These are phyloP conservation scores for Tricholoma matsutake DNA, from an alignment of 768 basidiomycete species.

Conservation along the genomic window DNA sequence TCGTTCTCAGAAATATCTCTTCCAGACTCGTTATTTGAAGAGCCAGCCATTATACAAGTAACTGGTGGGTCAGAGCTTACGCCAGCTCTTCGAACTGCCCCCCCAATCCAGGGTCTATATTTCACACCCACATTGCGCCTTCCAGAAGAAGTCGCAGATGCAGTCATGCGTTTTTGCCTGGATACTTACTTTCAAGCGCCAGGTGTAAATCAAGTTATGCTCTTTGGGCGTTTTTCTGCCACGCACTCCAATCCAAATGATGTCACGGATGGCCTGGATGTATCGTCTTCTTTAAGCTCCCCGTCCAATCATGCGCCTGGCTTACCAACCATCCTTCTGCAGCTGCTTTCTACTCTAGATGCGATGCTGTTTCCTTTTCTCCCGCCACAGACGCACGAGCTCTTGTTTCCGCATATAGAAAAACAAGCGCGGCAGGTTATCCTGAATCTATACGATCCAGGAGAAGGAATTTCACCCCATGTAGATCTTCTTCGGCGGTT, in stretches of 20 bases:
- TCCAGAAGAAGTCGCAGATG: conserved; percentile 48
- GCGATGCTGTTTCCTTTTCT: conserved; percentile 47
- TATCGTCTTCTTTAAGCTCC: conserved; percentile 1
- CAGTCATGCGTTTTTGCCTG: conserved; percentile 50
- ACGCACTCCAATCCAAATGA: conserved; percentile 8
- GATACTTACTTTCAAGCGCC: conserved; percentile 49
- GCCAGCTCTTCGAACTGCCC: conserved; percentile 35
- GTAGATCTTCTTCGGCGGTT: conserved; percentile 83
- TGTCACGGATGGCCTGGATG: conserved; percentile 6
- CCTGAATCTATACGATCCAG: conserved; percentile 84
- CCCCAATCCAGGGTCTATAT: conserved; percentile 65
- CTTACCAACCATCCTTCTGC: conserved; percentile 53
- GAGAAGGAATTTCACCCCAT: conserved; percentile 87
- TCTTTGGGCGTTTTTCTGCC: conserved; percentile 57
- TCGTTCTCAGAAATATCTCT: conserved; percentile 17
- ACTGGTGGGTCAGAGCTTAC: not conserved
- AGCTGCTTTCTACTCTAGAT: conserved; percentile 52
- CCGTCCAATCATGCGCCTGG: conserved; percentile 26
- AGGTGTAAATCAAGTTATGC: conserved; percentile 78
- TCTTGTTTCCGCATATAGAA: conserved; percentile 57
- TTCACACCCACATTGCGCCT: conserved; percentile 52
- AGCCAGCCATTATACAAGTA: not conserved
- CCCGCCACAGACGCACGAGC: conserved; percentile 43
- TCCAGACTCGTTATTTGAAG: conserved; percentile 53
- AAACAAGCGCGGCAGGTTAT: conserved; percentile 76